These are phyloP conservation scores for Vanrija sp. DNA, from an alignment of 1,284 basidiomycete species.

Conservation along the genomic window DNA sequence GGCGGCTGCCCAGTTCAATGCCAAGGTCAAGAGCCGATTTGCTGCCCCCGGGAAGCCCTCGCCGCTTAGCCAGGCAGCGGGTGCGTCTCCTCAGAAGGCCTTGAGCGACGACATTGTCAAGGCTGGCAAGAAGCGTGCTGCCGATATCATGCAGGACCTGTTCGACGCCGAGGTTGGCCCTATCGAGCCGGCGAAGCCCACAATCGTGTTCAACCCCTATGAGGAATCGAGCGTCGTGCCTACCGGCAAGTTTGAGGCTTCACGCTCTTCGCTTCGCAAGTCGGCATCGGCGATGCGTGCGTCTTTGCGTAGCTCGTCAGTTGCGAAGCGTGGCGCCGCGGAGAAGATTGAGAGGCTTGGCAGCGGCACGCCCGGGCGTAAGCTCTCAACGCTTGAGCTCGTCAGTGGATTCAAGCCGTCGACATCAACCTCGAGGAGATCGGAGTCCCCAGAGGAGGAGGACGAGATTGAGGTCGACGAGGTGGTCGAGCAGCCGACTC, in stretches of 20 bases:
- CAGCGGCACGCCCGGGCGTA: conserved; percentile 3
- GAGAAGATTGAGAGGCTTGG: conserved; percentile 29
- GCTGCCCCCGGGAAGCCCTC: conserved; percentile 8
- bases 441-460: conserved; percentile 7
- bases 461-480: neutral
- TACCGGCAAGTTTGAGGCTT: conserved; percentile 1
- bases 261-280: conserved; percentile 5
- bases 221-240: conserved; percentile 15
- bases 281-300: conserved; percentile 2
- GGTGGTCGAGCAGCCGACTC: neutral
- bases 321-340: conserved; percentile 39
- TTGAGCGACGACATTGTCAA: conserved; percentile 5
- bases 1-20: conserved; percentile 10
- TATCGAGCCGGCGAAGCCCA: conserved; percentile 11
- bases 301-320: conserved; percentile 14
- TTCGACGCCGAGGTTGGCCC: conserved; percentile 33
- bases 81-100: neutral
- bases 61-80: conserved; percentile 15
- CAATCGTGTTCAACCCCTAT: conserved; percentile 41
- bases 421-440: conserved; percentile 12
- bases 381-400: conserved; percentile 21
- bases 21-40: neutral
- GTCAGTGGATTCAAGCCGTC: conserved; percentile 12
- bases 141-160: conserved; percentile 37
- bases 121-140: conserved; percentile 31